Evolutionary conservation across 2,329 filamentous ascomycete species (phyloP).

Genomic region (Penicillium psychrosexuale): DNA sequence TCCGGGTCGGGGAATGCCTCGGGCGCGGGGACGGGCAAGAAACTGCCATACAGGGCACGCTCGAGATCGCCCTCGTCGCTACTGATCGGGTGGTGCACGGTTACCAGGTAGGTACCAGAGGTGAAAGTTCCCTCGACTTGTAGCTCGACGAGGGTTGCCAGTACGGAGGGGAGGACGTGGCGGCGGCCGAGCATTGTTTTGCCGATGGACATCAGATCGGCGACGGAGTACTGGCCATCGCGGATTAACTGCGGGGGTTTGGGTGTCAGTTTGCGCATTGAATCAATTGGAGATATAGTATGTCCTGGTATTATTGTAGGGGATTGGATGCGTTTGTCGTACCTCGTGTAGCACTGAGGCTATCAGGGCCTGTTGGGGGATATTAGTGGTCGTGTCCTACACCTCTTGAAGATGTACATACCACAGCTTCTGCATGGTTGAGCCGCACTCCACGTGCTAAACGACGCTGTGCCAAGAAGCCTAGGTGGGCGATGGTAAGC

Average conservation of each 20-base stretch:
- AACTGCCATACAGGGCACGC: constrained; percentile 87
- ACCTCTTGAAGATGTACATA: constrained; percentile 39
- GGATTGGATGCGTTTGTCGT: constrained; percentile 15
- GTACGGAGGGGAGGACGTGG: constrained; percentile 82
- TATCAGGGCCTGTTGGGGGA: constrained; percentile 51
- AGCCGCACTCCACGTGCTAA: constrained; percentile 83
- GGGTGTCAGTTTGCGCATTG: constrained; percentile 2
- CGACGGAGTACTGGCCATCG: constrained; percentile 88
- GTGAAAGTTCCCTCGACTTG: constrained; percentile 94
- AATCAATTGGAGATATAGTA: neutral
- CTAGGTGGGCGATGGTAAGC: constrained; percentile 86
- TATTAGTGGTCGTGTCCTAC: neutral
- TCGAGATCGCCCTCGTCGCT: constrained; percentile 81
- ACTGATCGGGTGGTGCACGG: constrained; percentile 84
- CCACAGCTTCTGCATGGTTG: constrained; percentile 85
- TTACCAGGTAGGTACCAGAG: constrained; percentile 88
- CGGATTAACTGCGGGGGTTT: constrained; percentile 66
- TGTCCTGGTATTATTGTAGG: neutral
- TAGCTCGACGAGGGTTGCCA: constrained; percentile 73
- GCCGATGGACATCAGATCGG: constrained; percentile 89
- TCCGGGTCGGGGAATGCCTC: constrained; percentile 66
- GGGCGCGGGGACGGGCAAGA: constrained; percentile 72
- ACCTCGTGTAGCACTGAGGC: constrained; percentile 86
- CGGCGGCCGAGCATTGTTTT: constrained; percentile 89
- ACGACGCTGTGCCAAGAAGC: constrained; percentile 79